phyloP scores from a whole-genome alignment of 2,329 filamentous ascomycete genomes.

The Verruconis gallopava region DNA sequence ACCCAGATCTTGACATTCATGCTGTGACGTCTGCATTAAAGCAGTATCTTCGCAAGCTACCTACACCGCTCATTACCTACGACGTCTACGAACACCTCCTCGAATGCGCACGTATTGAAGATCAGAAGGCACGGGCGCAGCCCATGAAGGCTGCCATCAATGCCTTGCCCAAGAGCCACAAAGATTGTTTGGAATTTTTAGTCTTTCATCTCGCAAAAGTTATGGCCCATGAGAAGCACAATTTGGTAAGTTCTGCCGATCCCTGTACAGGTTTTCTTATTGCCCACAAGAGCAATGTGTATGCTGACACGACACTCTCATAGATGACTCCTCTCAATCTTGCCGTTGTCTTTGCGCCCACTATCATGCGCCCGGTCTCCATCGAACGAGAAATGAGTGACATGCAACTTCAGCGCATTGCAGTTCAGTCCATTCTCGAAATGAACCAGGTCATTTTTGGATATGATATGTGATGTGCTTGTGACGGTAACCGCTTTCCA shows the following conservation, averaged over 20 bases:
- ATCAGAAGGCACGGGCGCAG: slow-evolving; percentile 47
- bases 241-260: slow-evolving; percentile 59
- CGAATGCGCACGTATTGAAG: slow-evolving; percentile 60
- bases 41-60: slow-evolving; percentile 92
- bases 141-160: slow-evolving; percentile 63
- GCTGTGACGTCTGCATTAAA: slow-evolving; percentile 92
- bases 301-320: too few species aligned
- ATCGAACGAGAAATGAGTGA: slow-evolving; percentile 93
- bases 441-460: slow-evolving; percentile 11
- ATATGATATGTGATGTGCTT: slow-evolving; percentile 6
- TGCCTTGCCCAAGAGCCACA: slow-evolving; percentile 69
- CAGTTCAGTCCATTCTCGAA: slow-evolving; percentile 10
- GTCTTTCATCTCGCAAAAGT: slow-evolving; percentile 88
- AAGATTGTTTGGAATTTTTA: slow-evolving; percentile 82
- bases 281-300: too few species aligned
- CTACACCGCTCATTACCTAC: slow-evolving; percentile 78
- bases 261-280: too few species aligned
- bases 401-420: slow-evolving; percentile 83
- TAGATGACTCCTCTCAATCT: slow-evolving; percentile 94
- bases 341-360: slow-evolving; percentile 93
- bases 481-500: too few species aligned
- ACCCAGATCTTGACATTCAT: slow-evolving; percentile 87
- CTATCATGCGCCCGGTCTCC: slow-evolving; percentile 84
- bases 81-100: slow-evolving; percentile 84
- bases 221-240: slow-evolving; percentile 68